Percentiles rank a stretch among this genome's conserved stretches.
These are phyloP conservation scores for Psidium guajava DNA, from an alignment of 345 rosid genomes.

Conservation along the genomic window DNA sequence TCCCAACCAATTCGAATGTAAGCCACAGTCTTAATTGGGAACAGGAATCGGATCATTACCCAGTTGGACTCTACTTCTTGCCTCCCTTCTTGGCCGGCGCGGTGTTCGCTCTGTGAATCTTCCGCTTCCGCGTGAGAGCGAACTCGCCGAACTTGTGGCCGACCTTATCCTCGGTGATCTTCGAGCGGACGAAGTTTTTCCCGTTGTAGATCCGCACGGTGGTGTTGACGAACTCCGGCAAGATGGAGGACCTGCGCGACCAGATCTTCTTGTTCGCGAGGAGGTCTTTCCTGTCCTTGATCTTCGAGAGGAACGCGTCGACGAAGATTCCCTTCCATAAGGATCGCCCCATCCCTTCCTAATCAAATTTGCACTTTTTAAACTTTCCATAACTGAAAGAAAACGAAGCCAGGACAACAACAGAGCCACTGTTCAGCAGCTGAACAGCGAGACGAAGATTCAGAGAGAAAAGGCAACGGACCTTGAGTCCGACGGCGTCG, in stretches of 20 bases:
- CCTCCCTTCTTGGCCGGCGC: not conserved
- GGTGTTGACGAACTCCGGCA: slow-evolving; percentile 31
- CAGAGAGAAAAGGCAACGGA: not conserved
- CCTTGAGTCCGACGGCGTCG: not conserved
- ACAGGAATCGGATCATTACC: not conserved
- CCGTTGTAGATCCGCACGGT: slow-evolving; percentile 36
- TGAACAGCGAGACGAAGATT: fast-evolving
- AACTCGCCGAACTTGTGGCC: slow-evolving; percentile 49
- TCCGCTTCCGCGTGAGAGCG: slow-evolving; percentile 22
- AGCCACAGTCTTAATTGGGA: not conserved
- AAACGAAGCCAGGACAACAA: not conserved
- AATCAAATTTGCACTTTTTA: not conserved
- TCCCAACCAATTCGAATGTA: not conserved
- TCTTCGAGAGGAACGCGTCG: slow-evolving; percentile 24
- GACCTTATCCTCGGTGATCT: slow-evolving; percentile 42
- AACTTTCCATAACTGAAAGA: not conserved
- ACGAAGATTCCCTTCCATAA: slow-evolving; percentile 14
- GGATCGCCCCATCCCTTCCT: not conserved
- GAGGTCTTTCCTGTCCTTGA: slow-evolving; percentile 8
- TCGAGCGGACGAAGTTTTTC: slow-evolving; percentile 25
- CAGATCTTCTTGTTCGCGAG: slow-evolving; percentile 27
- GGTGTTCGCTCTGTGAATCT: not conserved
- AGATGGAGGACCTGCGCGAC: slow-evolving; percentile 13
- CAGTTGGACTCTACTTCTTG: not conserved
- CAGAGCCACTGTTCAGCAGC: not conserved